Percentiles rank a stretch among this genome's conserved stretches.
phyloP scores from a whole-genome alignment of 108 stramenopile genomes.

The Epithemia pelagica region DNA sequence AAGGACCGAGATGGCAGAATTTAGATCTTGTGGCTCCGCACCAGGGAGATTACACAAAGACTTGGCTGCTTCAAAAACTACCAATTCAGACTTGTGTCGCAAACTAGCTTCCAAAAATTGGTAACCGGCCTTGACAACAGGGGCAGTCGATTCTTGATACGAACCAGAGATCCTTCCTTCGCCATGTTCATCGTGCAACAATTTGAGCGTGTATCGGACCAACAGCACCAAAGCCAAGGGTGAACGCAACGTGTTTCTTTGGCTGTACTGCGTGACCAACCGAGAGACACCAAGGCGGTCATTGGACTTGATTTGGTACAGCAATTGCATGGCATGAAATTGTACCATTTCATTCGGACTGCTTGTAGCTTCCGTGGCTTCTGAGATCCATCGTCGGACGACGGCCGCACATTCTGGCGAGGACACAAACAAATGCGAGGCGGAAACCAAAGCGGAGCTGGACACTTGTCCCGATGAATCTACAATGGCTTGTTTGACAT shows the following conservation, averaged over 20 bases:
- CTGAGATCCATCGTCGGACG: conserved; percentile 89
- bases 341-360: conserved; percentile 97
- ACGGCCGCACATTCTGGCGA: conserved; percentile 75
- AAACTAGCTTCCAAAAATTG: conserved; percentile 89
- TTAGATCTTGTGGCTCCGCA: conserved; percentile 90
- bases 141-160: conserved; percentile 45
- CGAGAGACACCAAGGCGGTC: conserved; percentile 96
- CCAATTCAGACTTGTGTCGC: conserved; percentile 93
- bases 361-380: conserved; percentile 89
- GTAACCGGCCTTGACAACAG: conserved; percentile 85
- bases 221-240: conserved; percentile 91
- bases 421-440: conserved; percentile 66
- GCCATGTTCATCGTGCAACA: conserved; percentile 67
- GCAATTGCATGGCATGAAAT: conserved; percentile 98
- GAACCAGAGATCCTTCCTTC: conserved; percentile 56
- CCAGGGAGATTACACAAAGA: conserved; percentile 94
- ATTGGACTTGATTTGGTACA: conserved; percentile 96
- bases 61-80: conserved; percentile 97
- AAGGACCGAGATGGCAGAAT: conserved; percentile 93
- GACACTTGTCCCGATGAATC: conserved; percentile 93
- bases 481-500: conserved; percentile 98
- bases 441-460: conserved; percentile 91
- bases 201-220: conserved; percentile 93
- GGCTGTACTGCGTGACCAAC: conserved; percentile 85
- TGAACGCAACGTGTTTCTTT: conserved; percentile 83